A percentile compares a stretch with the other conserved stretches of the same genome.
phyloP scores from a whole-genome alignment of 2,329 filamentous ascomycete species.

The Exophiala oligosperma region DNA sequence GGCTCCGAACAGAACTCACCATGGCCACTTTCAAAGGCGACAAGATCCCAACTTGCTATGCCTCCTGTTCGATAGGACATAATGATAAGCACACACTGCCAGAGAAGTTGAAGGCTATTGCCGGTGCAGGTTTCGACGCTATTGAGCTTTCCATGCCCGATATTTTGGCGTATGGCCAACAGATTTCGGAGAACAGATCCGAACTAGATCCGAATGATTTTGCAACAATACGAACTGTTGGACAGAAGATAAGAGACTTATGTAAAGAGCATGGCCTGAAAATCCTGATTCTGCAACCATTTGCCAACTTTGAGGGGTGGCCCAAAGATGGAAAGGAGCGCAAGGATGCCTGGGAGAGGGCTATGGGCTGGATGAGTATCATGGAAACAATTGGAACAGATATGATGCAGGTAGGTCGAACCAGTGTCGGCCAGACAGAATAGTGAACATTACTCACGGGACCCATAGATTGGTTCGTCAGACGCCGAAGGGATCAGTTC shows the following conservation, averaged over 20 bases:
- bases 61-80: constrained; percentile 45
- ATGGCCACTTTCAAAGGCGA: constrained; percentile 23
- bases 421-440: no score
- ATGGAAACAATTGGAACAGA: constrained; percentile 70
- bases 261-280: constrained; percentile 56
- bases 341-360: constrained; percentile 62
- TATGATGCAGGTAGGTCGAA: constrained; percentile 63
- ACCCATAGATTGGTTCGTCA: constrained; percentile 57
- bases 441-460: neutral
- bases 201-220: constrained; percentile 61
- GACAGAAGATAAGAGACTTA: constrained; percentile 54
- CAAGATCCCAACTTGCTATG: constrained; percentile 41
- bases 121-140: constrained; percentile 52
- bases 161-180: constrained; percentile 62
- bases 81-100: constrained; percentile 37
- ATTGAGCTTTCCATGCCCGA: constrained; percentile 77
- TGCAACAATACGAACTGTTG: constrained; percentile 56
- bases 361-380: constrained; percentile 66
- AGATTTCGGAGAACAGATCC: constrained; percentile 45
- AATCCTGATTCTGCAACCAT: constrained; percentile 73
- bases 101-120: constrained; percentile 41
- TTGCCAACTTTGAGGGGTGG: constrained; percentile 78
- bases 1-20: neutral
- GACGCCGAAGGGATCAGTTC: constrained; percentile 60
- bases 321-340: constrained; percentile 56